phyloP scores from a whole-genome alignment of 306 rosid genomes.

The Sophora flavescens region DNA sequence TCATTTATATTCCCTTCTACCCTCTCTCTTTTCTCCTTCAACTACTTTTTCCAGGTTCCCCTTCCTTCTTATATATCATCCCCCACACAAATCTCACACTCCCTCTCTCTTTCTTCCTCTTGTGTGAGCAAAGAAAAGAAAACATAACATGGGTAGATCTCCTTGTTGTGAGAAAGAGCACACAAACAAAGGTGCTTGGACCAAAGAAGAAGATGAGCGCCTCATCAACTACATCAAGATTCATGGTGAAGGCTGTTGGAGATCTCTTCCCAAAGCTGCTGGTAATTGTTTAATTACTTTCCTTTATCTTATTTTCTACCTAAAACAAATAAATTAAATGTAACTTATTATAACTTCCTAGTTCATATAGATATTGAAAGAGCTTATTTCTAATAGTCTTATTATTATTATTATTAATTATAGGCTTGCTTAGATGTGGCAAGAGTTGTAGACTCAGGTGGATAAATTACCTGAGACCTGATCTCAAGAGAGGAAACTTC shows the following conservation, averaged over 20 bases:
- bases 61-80: no score
- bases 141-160: slow-evolving; percentile 62
- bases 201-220: slow-evolving; percentile 77
- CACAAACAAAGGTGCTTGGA: slow-evolving; percentile 87
- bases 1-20: slow-evolving; percentile 54
- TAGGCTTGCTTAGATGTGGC: slow-evolving; percentile 79
- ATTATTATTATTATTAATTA: no score
- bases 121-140: not conserved
- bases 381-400: not conserved
- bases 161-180: slow-evolving; percentile 82
- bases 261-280: slow-evolving; percentile 80
- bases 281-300: slow-evolving; percentile 57
- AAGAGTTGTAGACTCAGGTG: slow-evolving; percentile 82
- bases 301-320: not conserved
- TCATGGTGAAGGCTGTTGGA: slow-evolving; percentile 82
- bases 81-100: slow-evolving; percentile 12
- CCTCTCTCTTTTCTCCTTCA: slow-evolving; percentile 38
- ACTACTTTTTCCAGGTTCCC: slow-evolving; percentile 36
- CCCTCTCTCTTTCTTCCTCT: not conserved
- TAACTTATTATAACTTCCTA: not conserved
- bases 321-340: not conserved
- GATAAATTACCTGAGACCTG: slow-evolving; percentile 80
- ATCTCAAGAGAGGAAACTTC: slow-evolving; percentile 82
- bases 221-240: slow-evolving; percentile 68
- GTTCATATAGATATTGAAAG: not conserved